Evolutionary conservation across 768 basidiomycete species (phyloP).

Genomic region (Obba rivulosa): DNA sequence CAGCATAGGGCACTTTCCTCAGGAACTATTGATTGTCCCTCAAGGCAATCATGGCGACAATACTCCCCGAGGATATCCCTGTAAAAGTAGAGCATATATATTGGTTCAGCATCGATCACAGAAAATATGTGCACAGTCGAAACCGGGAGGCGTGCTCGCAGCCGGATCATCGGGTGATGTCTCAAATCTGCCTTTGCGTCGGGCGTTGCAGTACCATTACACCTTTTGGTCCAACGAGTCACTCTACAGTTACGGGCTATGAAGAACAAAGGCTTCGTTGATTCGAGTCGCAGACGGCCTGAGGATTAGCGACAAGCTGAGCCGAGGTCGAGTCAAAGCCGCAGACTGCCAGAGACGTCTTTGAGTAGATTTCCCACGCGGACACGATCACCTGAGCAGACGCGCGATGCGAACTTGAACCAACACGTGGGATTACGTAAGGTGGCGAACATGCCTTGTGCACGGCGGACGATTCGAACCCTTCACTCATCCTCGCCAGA

Average conservation of each 20-base stretch:
- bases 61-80: too few species aligned
- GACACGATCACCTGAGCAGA: slow-evolving; percentile 17
- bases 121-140: too few species aligned
- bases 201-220: not conserved
- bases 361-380: too few species aligned
- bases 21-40: too few species aligned
- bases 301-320: not conserved
- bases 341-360: not conserved
- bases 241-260: not conserved
- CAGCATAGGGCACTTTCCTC: too few species aligned
- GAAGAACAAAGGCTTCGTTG: not conserved
- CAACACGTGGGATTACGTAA: slow-evolving; percentile 19
- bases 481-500: not conserved
- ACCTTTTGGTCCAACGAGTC: not conserved
- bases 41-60: too few species aligned
- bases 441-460: slow-evolving; percentile 13
- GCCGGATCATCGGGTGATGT: too few species aligned
- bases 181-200: too few species aligned
- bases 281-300: too few species aligned
- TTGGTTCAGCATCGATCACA: too few species aligned
- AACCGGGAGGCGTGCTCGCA: too few species aligned
- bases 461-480: slow-evolving; percentile 5
- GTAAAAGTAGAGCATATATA: too few species aligned
- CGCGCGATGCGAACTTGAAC: slow-evolving; percentile 21
- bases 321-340: not conserved